Evolutionary conservation across 768 basidiomycete genomes (phyloP), one percentile per base, ranked within the genome.

Genomic region (Gautieria morchelliformis): DNA sequence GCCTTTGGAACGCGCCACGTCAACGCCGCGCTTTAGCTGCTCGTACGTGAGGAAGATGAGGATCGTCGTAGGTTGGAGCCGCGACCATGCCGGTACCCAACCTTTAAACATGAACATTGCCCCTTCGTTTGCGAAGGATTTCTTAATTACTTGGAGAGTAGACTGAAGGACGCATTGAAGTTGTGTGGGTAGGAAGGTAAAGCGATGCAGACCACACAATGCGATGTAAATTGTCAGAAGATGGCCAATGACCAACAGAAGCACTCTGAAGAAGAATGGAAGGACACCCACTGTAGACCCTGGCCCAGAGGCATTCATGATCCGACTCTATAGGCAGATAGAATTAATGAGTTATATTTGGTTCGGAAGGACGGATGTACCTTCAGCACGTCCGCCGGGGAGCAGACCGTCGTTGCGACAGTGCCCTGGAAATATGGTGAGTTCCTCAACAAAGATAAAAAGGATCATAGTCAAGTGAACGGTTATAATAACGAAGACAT

Each of bases 71-170:
- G 89, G 90, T 66, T 92, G 87, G 40, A 93, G 76, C 68, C 90
- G 77, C 52, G 81, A 79, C 89, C 89, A 93, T 11, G 89, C 88
- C 0, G 90, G 90, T 9, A 92, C 69, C 90, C 90, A 93, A 60
- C 90, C 90, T 68, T 89, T 90, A 76, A 93, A 90, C 85, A 93
- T 87, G 78, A 92, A 93, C 81, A 85, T 86, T 3, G 87, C 68
- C 14, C 90, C 90, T 63, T 93, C 90, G 61, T 71, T 82, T 59
- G 78, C 75, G 60, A 93, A 72, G 19, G 88, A 87, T 11, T 75
- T 63, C 19, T 77, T 75, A 66, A 92, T 89, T 42, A 87, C 85
- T 6, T 70, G 76, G 27, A 92, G 61, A 0, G 89, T 87, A 1
- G 86, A 89, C 84, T 85, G 62, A 12, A 17, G 32, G 22, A 12